Evolutionary conservation across 805 yeast genomes (phyloP), one percentile per base, ranked within the genome.

Genomic region (Zygosaccharomyces pseudorouxii): DNA sequence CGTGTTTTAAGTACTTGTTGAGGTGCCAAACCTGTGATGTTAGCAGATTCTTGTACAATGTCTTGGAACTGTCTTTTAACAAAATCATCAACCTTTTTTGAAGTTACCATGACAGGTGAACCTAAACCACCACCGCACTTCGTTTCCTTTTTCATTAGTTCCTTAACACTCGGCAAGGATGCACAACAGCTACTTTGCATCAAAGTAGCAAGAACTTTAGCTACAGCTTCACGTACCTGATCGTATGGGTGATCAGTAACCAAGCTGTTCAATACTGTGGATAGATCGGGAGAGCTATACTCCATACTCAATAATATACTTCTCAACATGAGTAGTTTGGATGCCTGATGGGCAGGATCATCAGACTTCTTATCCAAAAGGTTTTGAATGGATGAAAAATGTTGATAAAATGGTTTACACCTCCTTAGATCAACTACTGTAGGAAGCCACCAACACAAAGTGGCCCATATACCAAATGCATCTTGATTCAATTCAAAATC

Each of bases 401-500:
- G 67, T 27, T 69, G 61, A 19, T 74, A 65, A 2, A 85, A 63
- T 10, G 74, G 72, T 11, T 83, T 81, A 47, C 79, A 75, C 49
- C 96, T 75, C 60, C 96, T 77, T 42, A 74, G 55, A 63, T 87
- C 95, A 33, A 81, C 71, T 55, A 79, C 82, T 0, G 80, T 65
- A 0, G 89, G 85, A 1, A 81, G 59, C 86, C 89, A 84, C 84
- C 88, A 83, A 3, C 84, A 72, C 43, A 87, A 77, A 0, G 88
- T 76, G 30, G 74, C 73, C 97, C 97, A 93, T 36, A 86, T 80
- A 16, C 75, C 77, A 33, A 75, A 67, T 3, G 82, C 84, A 28
- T 89, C 93, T 3, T 89, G 95, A 1, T 87, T 78, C 47, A 92
- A 65, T 40, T 83, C 87, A 29, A 74, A 68, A 5, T 72, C 69